These are phyloP conservation scores for Luffa acutangula DNA, from an alignment of 306 rosid species.

Conservation along the genomic window DNA sequence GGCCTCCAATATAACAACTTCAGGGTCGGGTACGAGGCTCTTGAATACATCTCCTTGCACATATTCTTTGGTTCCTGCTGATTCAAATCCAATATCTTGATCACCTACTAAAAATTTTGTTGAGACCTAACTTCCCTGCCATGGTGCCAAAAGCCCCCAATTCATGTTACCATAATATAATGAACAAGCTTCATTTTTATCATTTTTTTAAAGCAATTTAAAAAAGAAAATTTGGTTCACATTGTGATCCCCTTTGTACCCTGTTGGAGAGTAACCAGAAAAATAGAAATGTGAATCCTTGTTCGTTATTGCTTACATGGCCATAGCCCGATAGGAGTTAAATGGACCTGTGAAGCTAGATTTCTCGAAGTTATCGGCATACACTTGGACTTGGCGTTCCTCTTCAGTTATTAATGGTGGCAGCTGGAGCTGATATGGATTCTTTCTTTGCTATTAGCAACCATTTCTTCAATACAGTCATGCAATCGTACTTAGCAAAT, in stretches of 20 bases:
- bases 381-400: constrained; percentile 30
- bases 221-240: background rate
- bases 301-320: constrained; percentile 36
- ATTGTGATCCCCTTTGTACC: background rate
- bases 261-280: background rate
- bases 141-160: constrained; percentile 40
- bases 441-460: constrained; percentile 23
- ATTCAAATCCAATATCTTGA: constrained; percentile 25
- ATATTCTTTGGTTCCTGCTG: constrained; percentile 21
- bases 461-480: constrained; percentile 65
- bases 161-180: constrained; percentile 16
- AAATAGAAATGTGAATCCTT: background rate
- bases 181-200: background rate
- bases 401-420: constrained; percentile 70
- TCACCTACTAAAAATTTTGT: constrained; percentile 26
- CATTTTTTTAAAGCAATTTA: background rate
- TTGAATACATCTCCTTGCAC: constrained; percentile 28
- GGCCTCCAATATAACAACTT: constrained; percentile 29
- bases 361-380: constrained; percentile 61
- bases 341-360: constrained; percentile 75
- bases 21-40: constrained; percentile 30
- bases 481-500: constrained; percentile 65
- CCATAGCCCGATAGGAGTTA: constrained; percentile 66
- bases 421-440: constrained; percentile 29
- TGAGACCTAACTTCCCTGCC: constrained; percentile 31